Percentiles rank a stretch among this genome's conserved stretches.
These are phyloP conservation scores for Fusarium sp. DNA, from an alignment of 2,329 filamentous ascomycete genomes.

Conservation along the genomic window DNA sequence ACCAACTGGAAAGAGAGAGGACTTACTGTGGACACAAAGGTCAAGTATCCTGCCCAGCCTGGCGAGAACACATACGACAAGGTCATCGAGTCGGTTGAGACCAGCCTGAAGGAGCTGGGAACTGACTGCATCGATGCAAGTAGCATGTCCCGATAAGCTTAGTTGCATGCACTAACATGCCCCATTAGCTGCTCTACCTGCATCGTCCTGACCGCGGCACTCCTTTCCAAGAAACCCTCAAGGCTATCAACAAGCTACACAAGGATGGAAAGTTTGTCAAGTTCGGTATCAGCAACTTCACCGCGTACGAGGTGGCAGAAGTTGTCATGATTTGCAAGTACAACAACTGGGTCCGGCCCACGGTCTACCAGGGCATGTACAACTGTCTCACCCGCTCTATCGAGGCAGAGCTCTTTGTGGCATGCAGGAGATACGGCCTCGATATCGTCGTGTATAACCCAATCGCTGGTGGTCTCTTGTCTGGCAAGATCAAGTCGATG, in stretches of 20 bases:
- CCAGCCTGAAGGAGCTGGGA: conserved; percentile 74
- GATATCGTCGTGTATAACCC: conserved; percentile 87
- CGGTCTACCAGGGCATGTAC: conserved; percentile 89
- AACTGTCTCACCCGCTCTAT: conserved; percentile 81
- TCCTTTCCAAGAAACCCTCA: conserved; percentile 82
- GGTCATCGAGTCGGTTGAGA: conserved; percentile 72
- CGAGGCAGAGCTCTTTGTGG: conserved; percentile 77
- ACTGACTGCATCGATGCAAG: conserved; percentile 76
- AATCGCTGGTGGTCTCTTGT: conserved; percentile 81
- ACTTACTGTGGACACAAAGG: conserved; percentile 80
- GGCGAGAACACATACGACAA: conserved; percentile 71
- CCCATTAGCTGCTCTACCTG: conserved; percentile 49
- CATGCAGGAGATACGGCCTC: conserved; percentile 78
- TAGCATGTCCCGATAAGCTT: neutral
- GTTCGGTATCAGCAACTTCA: conserved; percentile 84
- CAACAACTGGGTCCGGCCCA: conserved; percentile 83
- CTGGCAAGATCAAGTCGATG: conserved; percentile 77
- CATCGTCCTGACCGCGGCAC: conserved; percentile 64
- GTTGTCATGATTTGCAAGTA: conserved; percentile 81
- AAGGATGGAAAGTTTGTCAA: conserved; percentile 86
- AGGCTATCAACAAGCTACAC: conserved; percentile 81
- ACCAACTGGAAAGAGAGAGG: conserved; percentile 81
- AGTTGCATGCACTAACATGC: conserved; percentile 2
- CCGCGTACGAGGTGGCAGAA: conserved; percentile 88
- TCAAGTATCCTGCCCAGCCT: conserved; percentile 67